Percentiles rank a stretch among this genome's conserved stretches.
Conservation (phyloP, 2,329 filamentous ascomycete genomes). For the Helotiales sp. region DNA sequence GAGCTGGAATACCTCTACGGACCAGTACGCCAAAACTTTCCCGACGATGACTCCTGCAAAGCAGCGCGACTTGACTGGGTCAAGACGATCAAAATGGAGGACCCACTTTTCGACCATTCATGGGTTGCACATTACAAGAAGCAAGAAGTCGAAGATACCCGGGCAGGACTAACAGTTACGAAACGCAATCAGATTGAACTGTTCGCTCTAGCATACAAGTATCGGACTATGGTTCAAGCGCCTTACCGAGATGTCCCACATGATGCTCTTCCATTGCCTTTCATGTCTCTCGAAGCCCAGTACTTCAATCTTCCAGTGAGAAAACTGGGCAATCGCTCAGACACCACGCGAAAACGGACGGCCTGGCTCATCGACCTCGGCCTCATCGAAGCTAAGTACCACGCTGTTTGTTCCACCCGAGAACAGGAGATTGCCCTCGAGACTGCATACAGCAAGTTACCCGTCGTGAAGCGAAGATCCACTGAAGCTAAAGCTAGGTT, state of each 20-base stretch:
- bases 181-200: background rate
- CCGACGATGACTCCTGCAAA: background rate
- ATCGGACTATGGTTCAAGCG: background rate
- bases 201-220: background rate
- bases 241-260: background rate
- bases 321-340: background rate
- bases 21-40: background rate
- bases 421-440: background rate
- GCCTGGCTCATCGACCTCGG: constrained; percentile 1
- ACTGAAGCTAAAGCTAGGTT: constrained; percentile 14
- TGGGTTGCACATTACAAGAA: constrained; percentile 4
- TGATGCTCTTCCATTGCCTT: background rate
- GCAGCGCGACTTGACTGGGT: background rate
- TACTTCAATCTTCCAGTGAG: constrained; percentile 3
- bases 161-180: background rate
- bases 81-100: background rate
- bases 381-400: background rate
- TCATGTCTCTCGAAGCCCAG: background rate
- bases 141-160: constrained; percentile 17
- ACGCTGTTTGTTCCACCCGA: background rate
- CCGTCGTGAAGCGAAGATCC: constrained; percentile 1
- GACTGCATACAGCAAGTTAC: background rate
- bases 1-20: constrained; percentile 13
- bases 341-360: background rate
- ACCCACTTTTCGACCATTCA: background rate